Evolutionary conservation across 2,329 filamentous ascomycete genomes (phyloP), one percentile per base, ranked within the genome.

Genomic region (Arthroderma uncinatum): DNA sequence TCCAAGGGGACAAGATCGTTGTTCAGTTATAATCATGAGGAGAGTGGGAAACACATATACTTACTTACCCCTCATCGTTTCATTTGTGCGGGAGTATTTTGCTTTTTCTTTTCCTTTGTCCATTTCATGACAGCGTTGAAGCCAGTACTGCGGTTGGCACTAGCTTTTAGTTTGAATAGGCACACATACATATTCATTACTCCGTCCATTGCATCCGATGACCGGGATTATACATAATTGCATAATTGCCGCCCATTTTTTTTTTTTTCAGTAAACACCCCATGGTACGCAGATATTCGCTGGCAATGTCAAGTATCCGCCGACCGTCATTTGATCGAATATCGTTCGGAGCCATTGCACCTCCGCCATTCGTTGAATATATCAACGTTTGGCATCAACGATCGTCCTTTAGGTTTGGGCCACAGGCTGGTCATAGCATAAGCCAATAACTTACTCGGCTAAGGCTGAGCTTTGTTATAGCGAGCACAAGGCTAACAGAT

Each of bases 1-100:
- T 55, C 21, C 25, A 44, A n/a, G 53, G 37, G 16, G 36, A 55
- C 23, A 30, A 55, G n/a, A 42, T 55, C 16, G 28, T 39, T 19
- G 39, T 55, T 33, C 53, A 55, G 10, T 33, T 55, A 36, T 53
- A 53, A 28, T n/a, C 4, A 6, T 34, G 9, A 10, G n/a, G 34
- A 36, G n/a, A 36, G 21, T 2, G n/a, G 12, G 30, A 16, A 6
- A 39, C 10, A 39, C 36, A 16, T 14, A 16, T 16, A 39, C 14
- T 39, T 5, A 6, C 30, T 5, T 39, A 39, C 14, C 36, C 14
- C 14, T n/a, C 12, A 2, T 5, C 23, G 21, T n/a, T 48, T 48
- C 21, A 39, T 5, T 30, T 25, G 23, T 28, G 21, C 23, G n/a
- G 23, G 40, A 10, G 28, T n/a, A 10, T 48, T 48, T 48, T 30